Conservation (phyloP, 176 grass and related monocot genomes). For the Aechmea fasciata region DNA sequence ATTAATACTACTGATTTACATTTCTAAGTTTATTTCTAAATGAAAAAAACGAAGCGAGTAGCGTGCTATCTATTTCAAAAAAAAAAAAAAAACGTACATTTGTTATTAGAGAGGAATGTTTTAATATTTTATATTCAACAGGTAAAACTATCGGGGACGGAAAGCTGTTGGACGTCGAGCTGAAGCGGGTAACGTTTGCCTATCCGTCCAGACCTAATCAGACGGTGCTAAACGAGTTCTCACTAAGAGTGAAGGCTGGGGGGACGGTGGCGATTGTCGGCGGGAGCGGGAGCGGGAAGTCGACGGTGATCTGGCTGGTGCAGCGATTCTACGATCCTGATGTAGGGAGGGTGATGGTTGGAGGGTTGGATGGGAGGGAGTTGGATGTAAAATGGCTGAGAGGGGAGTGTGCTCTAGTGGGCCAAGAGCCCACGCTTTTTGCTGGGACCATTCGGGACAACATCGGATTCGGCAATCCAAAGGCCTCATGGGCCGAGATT, state of each 20-base stretch:
- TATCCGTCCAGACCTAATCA: constrained; percentile 39
- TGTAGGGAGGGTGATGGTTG: constrained; percentile 31
- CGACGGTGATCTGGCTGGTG: constrained; percentile 70
- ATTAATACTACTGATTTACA: no score
- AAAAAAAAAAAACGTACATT: no score
- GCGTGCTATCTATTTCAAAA: no score
- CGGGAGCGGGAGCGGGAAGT: constrained; percentile 49
- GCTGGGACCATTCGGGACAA: constrained; percentile 39
- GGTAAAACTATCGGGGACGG: constrained; percentile 18
- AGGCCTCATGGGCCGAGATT: constrained; percentile 42
- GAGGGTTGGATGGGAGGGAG: constrained; percentile 44
- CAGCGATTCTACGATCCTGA: constrained; percentile 57
- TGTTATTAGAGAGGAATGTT: no score
- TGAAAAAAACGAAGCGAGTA: no score
- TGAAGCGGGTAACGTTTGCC: constrained; percentile 30
- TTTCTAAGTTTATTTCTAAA: no score
- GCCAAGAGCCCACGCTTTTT: constrained; percentile 45
- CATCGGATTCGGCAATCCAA: constrained; percentile 37
- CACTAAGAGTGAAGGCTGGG: constrained; percentile 34
- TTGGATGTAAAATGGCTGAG: constrained; percentile 47
- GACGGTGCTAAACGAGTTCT: constrained; percentile 29
- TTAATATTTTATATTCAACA: no score
- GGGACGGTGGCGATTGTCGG: constrained; percentile 44
- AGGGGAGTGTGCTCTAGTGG: constrained; percentile 38
- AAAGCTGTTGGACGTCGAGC: constrained; percentile 42